These are phyloP conservation scores for Amauroascus niger DNA, from an alignment of 2,329 filamentous ascomycete species.

Conservation along the genomic window DNA sequence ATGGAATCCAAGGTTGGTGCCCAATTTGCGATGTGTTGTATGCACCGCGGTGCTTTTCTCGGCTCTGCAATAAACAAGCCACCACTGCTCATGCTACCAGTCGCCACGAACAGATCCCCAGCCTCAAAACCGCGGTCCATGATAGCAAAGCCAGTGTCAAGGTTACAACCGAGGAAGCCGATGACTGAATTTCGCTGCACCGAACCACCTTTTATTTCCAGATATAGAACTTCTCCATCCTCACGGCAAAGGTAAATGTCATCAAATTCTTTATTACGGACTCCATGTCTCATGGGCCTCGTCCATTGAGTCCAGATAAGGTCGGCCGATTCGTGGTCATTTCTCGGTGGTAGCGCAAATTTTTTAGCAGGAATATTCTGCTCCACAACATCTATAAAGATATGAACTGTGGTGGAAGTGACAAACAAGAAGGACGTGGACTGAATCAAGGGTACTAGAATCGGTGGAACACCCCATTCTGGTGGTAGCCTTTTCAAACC, in stretches of 20 bases:
- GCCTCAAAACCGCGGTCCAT: slow-evolving; percentile 51
- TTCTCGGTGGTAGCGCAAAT: slow-evolving; percentile 26
- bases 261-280: slow-evolving; percentile 57
- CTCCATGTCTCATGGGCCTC: slow-evolving; percentile 57
- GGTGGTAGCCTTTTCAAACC: slow-evolving; percentile 25
- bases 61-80: slow-evolving; percentile 62
- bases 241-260: slow-evolving; percentile 79
- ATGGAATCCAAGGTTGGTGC: slow-evolving; percentile 44
- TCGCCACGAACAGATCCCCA: slow-evolving; percentile 69
- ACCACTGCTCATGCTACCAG: slow-evolving; percentile 68
- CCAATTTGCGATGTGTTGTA: slow-evolving; percentile 56
- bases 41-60: slow-evolving; percentile 44
- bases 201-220: slow-evolving; percentile 53
- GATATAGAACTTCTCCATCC: slow-evolving; percentile 67
- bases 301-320: slow-evolving; percentile 81
- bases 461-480: slow-evolving; percentile 50
- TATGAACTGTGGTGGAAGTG: slow-evolving; percentile 48
- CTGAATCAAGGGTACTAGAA: slow-evolving; percentile 63
- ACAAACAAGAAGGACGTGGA: slow-evolving; percentile 62
- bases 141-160: slow-evolving; percentile 72
- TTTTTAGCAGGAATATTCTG: slow-evolving; percentile 20
- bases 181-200: slow-evolving; percentile 49
- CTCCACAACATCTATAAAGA: slow-evolving; percentile 37
- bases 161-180: slow-evolving; percentile 60
- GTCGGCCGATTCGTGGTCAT: slow-evolving; percentile 19